A percentile compares a stretch with the other conserved stretches of the same genome.
phyloP scores from a whole-genome alignment of 331 rosid genomes.

The Pyrus hybrid region DNA sequence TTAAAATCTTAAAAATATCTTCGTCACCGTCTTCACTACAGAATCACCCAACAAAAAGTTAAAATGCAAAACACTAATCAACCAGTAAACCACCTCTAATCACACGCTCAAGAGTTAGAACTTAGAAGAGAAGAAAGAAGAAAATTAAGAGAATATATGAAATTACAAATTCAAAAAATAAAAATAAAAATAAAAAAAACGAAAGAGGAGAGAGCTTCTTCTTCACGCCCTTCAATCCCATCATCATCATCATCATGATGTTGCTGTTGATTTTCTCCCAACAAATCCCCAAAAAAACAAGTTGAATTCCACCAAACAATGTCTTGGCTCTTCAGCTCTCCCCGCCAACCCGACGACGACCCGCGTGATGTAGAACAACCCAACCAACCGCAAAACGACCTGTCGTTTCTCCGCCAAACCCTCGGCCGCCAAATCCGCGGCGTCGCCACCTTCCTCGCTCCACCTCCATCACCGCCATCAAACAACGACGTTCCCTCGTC shows the following conservation, averaged over 20 bases:
- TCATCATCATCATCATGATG: neutral
- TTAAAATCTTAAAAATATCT: no score
- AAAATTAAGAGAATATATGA: no score
- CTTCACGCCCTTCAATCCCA: neutral
- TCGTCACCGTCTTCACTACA: no score
- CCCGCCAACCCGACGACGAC: constrained; percentile 29
- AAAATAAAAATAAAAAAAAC: neutral
- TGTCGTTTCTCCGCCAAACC: constrained; percentile 39
- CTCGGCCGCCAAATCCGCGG: constrained; percentile 61
- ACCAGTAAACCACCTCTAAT: no score
- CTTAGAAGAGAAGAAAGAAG: no score
- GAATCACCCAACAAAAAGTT: no score
- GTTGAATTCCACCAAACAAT: constrained; percentile 14
- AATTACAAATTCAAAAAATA: neutral
- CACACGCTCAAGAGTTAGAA: no score
- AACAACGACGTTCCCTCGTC: neutral
- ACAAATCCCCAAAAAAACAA: no score
- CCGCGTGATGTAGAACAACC: constrained; percentile 6
- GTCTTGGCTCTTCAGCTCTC: constrained; percentile 78
- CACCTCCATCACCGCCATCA: constrained; percentile 40
- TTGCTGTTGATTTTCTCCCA: neutral
- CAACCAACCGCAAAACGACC: constrained; percentile 33
- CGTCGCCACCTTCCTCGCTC: constrained; percentile 81
- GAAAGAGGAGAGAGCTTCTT: neutral
- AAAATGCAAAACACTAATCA: no score